Evolutionary conservation across 1,284 basidiomycete genomes (phyloP).

Genomic region (Meripilus lineatus): DNA sequence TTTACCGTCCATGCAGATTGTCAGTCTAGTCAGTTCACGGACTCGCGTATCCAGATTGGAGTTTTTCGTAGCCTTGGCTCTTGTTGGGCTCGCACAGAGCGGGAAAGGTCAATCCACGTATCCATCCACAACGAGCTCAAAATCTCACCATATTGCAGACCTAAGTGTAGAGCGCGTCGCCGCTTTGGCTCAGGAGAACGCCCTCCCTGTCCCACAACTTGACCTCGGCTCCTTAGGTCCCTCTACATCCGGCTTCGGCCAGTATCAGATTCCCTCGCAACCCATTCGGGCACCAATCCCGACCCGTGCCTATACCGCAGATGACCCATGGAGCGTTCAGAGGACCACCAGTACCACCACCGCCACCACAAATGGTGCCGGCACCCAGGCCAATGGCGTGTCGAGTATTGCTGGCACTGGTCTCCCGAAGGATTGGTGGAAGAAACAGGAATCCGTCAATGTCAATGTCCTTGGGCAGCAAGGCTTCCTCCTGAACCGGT

Average conservation of each 20-base stretch:
- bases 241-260: constrained; percentile 39
- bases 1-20: constrained; percentile 49
- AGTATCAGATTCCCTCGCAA: constrained; percentile 31
- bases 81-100: constrained; percentile 81
- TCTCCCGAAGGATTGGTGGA: constrained; percentile 80
- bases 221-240: constrained; percentile 55
- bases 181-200: constrained; percentile 63
- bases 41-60: constrained; percentile 78
- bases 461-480: constrained; percentile 78
- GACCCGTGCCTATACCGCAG: constrained; percentile 43
- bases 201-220: constrained; percentile 63
- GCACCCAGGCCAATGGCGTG: constrained; percentile 40
- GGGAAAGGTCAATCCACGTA: constrained; percentile 54
- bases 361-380: constrained; percentile 15
- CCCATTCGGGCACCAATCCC: constrained; percentile 38
- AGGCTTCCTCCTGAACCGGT: constrained; percentile 82
- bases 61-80: constrained; percentile 83
- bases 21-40: constrained; percentile 74
- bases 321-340: constrained; percentile 69
- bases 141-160: constrained; percentile 37
- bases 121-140: constrained; percentile 6
- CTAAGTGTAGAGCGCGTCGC: constrained; percentile 81
- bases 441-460: constrained; percentile 65
- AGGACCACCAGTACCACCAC: constrained; percentile 14
- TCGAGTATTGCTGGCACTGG: constrained; percentile 68